Evolutionary conservation across 371 early-diverging fungal genomes (phyloP).

Genomic region (Ecytonucleospora hepatopenaei): DNA sequence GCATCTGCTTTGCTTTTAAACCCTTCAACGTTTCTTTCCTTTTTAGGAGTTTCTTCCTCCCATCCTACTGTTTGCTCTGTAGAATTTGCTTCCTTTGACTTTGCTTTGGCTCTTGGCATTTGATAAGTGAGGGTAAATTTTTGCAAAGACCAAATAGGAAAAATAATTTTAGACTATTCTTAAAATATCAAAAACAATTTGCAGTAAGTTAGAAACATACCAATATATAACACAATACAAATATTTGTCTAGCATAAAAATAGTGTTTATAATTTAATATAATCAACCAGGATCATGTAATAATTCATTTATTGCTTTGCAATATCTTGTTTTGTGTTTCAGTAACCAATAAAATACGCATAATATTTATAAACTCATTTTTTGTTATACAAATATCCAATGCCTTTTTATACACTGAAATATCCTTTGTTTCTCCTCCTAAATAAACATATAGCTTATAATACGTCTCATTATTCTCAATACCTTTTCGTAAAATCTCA

Average conservation of each 20-base stretch:
- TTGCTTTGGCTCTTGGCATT: not conserved
- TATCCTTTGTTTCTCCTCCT: not conserved
- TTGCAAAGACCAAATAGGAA: not conserved
- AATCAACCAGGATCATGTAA: not conserved
- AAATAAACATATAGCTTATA: slow-evolving; percentile 13
- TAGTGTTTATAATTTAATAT: not conserved
- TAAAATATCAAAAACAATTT: too few species aligned
- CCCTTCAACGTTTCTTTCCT: not conserved
- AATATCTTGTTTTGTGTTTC: slow-evolving; percentile 13
- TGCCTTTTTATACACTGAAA: slow-evolving; percentile 9
- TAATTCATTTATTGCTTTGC: not conserved
- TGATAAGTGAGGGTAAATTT: not conserved
- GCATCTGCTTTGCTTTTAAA: slow-evolving; percentile 7
- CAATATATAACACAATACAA: too few species aligned
- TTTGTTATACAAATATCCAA: not conserved
- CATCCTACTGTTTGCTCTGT: not conserved
- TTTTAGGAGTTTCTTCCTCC: not conserved
- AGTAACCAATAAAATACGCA: slow-evolving; percentile 4
- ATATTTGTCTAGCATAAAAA: too few species aligned
- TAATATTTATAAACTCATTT: slow-evolving; percentile 1
- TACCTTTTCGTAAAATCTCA: not conserved
- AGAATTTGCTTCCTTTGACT: not conserved
- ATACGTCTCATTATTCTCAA: slow-evolving; percentile 12
- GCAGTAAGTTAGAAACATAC: too few species aligned
- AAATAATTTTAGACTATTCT: too few species aligned